A percentile compares a stretch with the other conserved stretches of the same genome.
These are phyloP conservation scores for Penicillium steckii DNA, from an alignment of 495 filamentous ascomycete genomes.

Conservation along the genomic window DNA sequence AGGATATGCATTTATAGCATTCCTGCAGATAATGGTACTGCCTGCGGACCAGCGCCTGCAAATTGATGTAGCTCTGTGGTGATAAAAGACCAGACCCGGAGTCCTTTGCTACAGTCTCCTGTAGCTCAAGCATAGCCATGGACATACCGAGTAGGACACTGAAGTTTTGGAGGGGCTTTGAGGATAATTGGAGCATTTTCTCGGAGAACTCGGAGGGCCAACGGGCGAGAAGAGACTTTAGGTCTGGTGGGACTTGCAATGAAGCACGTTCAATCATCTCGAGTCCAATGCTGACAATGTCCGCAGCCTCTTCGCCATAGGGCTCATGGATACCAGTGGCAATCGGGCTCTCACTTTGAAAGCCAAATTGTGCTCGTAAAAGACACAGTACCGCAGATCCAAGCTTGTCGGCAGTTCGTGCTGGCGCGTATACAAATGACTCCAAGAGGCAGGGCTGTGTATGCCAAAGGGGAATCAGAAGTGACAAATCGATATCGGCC, in stretches of 20 bases:
- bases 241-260: constrained; percentile 11
- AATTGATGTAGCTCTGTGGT: constrained; percentile 10
- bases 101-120: constrained; percentile 16
- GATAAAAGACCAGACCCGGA: constrained; percentile 14
- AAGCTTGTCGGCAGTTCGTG: constrained; percentile 22
- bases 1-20: constrained; percentile 18
- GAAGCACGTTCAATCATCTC: constrained; percentile 24
- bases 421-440: constrained; percentile 24
- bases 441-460: constrained; percentile 36
- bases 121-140: constrained; percentile 22
- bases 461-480: constrained; percentile 38
- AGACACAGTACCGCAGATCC: constrained; percentile 29
- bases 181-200: constrained; percentile 22
- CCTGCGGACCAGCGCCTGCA: constrained; percentile 15
- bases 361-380: constrained; percentile 35
- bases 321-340: constrained; percentile 35
- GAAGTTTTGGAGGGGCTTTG: constrained; percentile 21
- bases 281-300: constrained; percentile 32
- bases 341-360: constrained; percentile 22
- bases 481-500: constrained; percentile 7
- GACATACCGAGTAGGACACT: constrained; percentile 23
- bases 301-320: constrained; percentile 10
- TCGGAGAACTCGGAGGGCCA: constrained; percentile 28
- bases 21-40: constrained; percentile 19
- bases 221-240: constrained; percentile 16